Conservation (phyloP, 1,284 basidiomycete genomes). For the Coniferiporia weirii region DNA sequence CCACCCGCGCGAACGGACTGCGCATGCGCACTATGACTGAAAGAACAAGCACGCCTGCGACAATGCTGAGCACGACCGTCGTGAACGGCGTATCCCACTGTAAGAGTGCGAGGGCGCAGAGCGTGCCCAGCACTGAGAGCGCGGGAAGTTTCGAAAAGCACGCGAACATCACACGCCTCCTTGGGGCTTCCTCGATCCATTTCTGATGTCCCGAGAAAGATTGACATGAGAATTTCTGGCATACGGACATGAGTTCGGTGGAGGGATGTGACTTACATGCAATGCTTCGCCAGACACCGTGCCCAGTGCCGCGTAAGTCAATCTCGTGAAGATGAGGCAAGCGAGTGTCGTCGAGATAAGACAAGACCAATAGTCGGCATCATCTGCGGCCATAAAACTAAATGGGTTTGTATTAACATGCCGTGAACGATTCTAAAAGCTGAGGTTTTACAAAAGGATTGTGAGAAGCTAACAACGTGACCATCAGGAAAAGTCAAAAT, state of each 20-base stretch:
- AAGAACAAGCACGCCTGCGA: constrained; percentile 2
- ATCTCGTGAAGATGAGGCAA: constrained; percentile 15
- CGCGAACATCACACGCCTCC: constrained; percentile 10
- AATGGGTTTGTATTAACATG: not conserved
- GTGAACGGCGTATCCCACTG: constrained; percentile 11
- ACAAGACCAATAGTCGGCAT: not conserved
- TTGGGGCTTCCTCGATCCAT: constrained; percentile 8
- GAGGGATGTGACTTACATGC: not conserved
- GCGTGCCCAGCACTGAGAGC: constrained; percentile 8
- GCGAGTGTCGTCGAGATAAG: constrained; percentile 13
- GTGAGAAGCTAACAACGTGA: not conserved
- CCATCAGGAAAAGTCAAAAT: not conserved
- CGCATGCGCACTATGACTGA: constrained; percentile 1
- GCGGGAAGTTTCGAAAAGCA: constrained; percentile 16
- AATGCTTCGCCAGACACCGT: constrained; percentile 16
- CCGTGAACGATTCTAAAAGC: not conserved
- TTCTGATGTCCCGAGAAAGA: not conserved
- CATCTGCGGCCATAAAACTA: constrained; percentile 10
- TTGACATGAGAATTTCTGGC: not conserved
- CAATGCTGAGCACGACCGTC: constrained; percentile 5
- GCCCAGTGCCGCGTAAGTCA: constrained; percentile 11
- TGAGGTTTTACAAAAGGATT: constrained; percentile 12
- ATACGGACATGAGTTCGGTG: not conserved
- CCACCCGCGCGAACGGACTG: not conserved
- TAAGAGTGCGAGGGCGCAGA: constrained; percentile 11